Base-by-base conservation (phyloP, 108 stramenopile genomes). In the Parmales sp. region DNA sequence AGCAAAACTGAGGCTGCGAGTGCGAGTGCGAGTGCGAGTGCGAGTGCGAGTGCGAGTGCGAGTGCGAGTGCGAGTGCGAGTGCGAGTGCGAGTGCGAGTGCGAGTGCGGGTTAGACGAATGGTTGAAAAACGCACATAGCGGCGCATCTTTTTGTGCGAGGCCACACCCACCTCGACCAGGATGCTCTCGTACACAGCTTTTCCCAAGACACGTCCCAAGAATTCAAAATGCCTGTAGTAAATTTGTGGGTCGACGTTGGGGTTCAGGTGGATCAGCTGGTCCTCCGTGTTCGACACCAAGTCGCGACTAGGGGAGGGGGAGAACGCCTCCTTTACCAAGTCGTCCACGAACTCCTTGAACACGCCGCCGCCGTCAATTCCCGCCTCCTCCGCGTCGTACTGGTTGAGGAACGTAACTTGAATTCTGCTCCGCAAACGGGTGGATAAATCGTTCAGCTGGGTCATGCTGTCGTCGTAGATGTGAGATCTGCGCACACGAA, bases 301-400 rank as follows among this genome's bases (percentile, higher is more conserved):
- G 29, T 60, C 36, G 9, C 31, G 54, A 0, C 29, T 28, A 16
- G 36, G 54, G 29, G 13, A 13, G 29, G 29, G 29, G 29, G 66
- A 86, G 87, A 72, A 73, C 19, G 41, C 69, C 23, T 54, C 48
- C 67, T 76, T 78, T 45, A 78, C 66, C 28, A 84, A 29, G n/a
- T 70, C 66, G 39, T 80, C 81, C 44, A 85, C 46, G 45, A 78
- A 89, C 74, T 98, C 98, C 74, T 98, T 99, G 72, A 97, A 96
- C 1, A 99, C 88, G 1, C 98, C 98, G 1, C 98, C 98, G 7
- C 97, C 98, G 75, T 99, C 98, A 69, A 99, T 98, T 16, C 98
- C 98, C n/a, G 93, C 88, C 74, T 99, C 98, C 72, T 88, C 81
- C 13, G 79, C 69, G 23, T 96, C 98, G 54, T 95, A 89, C 49